phyloP scores from a whole-genome alignment of 345 rosid genomes.

The Firmiana major region DNA sequence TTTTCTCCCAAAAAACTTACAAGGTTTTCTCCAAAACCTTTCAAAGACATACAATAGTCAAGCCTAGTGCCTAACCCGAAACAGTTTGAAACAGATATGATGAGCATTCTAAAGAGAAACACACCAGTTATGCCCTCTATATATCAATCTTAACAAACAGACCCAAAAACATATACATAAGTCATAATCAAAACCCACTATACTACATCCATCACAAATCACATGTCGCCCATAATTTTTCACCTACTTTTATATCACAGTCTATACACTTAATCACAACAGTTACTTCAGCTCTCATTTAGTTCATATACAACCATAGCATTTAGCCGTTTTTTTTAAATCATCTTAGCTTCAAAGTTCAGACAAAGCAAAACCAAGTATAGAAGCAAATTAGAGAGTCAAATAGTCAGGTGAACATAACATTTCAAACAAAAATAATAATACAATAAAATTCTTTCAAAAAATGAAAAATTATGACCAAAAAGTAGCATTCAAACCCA shows the following conservation, averaged over 20 bases:
- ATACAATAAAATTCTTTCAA: neutral
- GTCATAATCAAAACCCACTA: neutral
- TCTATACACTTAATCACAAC: neutral
- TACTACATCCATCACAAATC: neutral
- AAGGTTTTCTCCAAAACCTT: neutral
- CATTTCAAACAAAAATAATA: neutral
- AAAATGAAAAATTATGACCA: neutral
- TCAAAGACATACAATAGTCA: neutral
- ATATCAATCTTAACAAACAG: neutral
- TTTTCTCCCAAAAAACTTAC: neutral
- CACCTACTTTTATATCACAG: neutral
- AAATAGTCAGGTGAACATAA: neutral
- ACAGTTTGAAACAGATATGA: neutral
- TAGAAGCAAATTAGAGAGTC: neutral
- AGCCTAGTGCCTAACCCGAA: neutral
- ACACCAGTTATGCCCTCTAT: neutral
- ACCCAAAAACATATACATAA: neutral
- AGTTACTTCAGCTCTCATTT: neutral
- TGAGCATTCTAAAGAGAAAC: neutral
- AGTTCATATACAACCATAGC: neutral
- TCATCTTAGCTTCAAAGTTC: neutral
- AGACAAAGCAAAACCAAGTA: neutral
- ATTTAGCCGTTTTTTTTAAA: neutral
- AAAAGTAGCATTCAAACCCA: slow-evolving; percentile 6
- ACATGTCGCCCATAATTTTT: neutral